Evolutionary conservation across 495 filamentous ascomycete genomes (phyloP).

Genomic region (Penicillium crystallinum): DNA sequence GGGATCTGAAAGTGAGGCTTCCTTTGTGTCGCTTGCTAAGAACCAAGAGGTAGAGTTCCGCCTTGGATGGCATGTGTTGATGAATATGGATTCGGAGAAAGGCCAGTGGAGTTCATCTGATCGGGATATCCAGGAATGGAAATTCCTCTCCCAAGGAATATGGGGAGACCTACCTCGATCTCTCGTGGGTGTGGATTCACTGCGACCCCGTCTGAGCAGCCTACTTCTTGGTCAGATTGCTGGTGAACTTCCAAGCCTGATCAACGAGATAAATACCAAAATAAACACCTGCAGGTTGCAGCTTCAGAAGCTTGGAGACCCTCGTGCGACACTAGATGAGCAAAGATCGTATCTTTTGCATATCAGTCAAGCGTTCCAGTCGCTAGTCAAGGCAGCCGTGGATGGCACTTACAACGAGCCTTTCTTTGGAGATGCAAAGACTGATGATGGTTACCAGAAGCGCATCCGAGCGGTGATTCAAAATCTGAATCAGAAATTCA

Average conservation of each 20-base stretch:
- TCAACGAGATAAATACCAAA: conserved; percentile 50
- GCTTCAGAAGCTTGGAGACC: conserved; percentile 45
- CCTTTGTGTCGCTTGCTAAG: conserved; percentile 36
- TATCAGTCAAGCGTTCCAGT: conserved; percentile 47
- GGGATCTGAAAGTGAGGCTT: conserved; percentile 34
- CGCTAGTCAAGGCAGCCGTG: conserved; percentile 44
- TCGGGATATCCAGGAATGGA: conserved; percentile 30
- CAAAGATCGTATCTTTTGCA: conserved; percentile 50
- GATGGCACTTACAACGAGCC: conserved; percentile 52
- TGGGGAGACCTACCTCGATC: conserved; percentile 39
- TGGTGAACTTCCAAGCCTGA: conserved; percentile 51
- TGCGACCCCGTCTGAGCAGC: conserved; percentile 50
- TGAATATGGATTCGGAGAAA: conserved; percentile 42
- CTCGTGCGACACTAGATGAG: conserved; percentile 41
- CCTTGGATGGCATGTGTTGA: conserved; percentile 48
- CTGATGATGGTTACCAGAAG: conserved; percentile 37
- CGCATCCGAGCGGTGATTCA: conserved; percentile 58
- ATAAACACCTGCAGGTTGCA: conserved; percentile 22
- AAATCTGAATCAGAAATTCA: conserved; percentile 50
- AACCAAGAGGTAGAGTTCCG: conserved; percentile 42
- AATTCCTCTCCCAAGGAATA: conserved; percentile 43
- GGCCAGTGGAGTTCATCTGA: conserved; percentile 23
- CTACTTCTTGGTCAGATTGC: conserved; percentile 54
- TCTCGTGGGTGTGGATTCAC: conserved; percentile 43
- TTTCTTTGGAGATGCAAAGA: conserved; percentile 49